Conservation (phyloP, 352 stramenopile species). For the Aphanomyces euteiches region DNA sequence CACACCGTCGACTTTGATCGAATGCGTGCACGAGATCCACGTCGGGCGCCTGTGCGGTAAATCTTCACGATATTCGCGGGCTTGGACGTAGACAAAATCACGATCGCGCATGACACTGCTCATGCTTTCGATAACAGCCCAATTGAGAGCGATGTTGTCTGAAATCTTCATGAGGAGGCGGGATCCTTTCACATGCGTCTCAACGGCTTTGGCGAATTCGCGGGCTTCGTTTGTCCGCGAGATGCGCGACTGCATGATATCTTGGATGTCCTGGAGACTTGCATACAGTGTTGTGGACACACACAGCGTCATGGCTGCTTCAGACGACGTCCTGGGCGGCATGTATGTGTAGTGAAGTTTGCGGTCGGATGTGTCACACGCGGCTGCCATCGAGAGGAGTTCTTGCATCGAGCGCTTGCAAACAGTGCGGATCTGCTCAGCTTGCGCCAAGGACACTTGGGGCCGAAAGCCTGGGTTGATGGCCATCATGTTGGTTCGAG, state of each 20-base stretch:
- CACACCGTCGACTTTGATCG: conserved; percentile 20
- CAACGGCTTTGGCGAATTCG: conserved; percentile 21
- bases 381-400: conserved; percentile 18
- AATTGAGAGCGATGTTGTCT: conserved; percentile 22
- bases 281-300: conserved; percentile 16
- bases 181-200: conserved; percentile 27
- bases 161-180: conserved; percentile 14
- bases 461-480: conserved; percentile 25
- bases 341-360: conserved; percentile 15
- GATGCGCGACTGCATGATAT: conserved; percentile 24
- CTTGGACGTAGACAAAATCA: conserved; percentile 29
- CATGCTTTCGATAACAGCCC: conserved; percentile 27
- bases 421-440: not conserved
- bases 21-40: conserved; percentile 26
- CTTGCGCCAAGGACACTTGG: conserved; percentile 4
- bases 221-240: conserved; percentile 11
- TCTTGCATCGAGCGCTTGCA: conserved; percentile 18
- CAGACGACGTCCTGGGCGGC: conserved; percentile 12
- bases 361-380: not conserved
- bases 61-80: not conserved
- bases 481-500: not conserved
- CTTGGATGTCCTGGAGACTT: conserved; percentile 24
- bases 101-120: conserved; percentile 23
- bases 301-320: conserved; percentile 21
- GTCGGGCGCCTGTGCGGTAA: not conserved